Percentiles rank a stretch among this genome's conserved stretches.
Conservation (phyloP, 1,284 basidiomycete species). For the Schizophyllum amplum region DNA sequence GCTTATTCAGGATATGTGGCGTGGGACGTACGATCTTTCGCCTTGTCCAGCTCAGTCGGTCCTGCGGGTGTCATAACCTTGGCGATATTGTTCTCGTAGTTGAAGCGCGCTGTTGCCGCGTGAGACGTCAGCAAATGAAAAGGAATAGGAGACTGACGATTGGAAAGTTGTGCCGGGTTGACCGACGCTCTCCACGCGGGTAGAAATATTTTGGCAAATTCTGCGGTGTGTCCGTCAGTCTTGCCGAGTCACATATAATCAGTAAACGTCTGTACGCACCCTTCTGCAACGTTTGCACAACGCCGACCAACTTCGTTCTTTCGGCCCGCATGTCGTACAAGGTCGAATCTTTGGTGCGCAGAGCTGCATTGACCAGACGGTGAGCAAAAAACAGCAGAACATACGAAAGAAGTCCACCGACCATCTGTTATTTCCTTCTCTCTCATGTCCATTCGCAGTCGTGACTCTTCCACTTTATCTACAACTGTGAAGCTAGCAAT, state of each 20-base stretch:
- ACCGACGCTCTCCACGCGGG: background rate
- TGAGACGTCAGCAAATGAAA: no score
- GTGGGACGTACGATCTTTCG: background rate
- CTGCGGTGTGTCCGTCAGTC: background rate
- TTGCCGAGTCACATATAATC: background rate
- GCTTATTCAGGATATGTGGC: background rate
- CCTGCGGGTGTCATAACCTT: background rate
- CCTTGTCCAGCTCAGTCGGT: background rate
- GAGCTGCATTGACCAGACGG: background rate
- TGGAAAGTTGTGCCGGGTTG: background rate
- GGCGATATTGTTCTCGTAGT: background rate
- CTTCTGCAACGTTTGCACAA: background rate
- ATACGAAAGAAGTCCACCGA: background rate
- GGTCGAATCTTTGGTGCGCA: background rate
- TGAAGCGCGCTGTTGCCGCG: background rate
- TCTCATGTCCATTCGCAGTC: background rate
- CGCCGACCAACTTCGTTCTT: background rate
- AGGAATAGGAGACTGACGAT: background rate
- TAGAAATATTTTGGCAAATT: background rate
- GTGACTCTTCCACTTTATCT: background rate
- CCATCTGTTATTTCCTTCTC: background rate
- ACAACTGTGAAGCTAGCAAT: background rate
- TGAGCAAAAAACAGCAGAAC: background rate
- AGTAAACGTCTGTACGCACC: background rate
- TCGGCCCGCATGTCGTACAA: background rate